These are phyloP conservation scores for Astragalus glycyphyllos DNA, from an alignment of 306 rosid genomes.

Conservation along the genomic window DNA sequence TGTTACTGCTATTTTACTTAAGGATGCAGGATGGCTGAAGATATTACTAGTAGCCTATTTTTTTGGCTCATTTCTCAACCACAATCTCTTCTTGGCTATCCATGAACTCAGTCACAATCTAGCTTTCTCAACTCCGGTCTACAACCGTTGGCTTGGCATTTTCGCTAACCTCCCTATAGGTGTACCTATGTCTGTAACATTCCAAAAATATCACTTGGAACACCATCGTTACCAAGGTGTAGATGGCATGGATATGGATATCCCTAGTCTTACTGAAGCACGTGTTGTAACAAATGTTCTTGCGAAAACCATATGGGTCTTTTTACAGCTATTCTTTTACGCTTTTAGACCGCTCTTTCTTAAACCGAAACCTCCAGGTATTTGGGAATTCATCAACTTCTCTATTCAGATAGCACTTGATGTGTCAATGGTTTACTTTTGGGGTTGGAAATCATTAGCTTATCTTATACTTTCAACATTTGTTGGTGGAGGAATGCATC, in stretches of 20 bases:
- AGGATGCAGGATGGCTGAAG: slow-evolving; percentile 80
- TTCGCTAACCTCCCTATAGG: slow-evolving; percentile 95
- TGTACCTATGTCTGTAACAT: slow-evolving; percentile 94
- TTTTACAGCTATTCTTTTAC: slow-evolving; percentile 89
- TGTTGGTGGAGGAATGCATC: slow-evolving; percentile 95
- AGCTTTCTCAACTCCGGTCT: slow-evolving; percentile 81
- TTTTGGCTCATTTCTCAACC: slow-evolving; percentile 94
- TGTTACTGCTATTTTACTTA: slow-evolving; percentile 68
- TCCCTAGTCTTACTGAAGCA: slow-evolving; percentile 80
- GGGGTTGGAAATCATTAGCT: slow-evolving; percentile 79
- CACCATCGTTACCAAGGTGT: slow-evolving; percentile 96
- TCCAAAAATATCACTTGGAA: slow-evolving; percentile 93
- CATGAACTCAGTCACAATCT: slow-evolving; percentile 98
- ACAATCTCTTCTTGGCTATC: slow-evolving; percentile 93
- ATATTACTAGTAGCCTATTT: slow-evolving; percentile 76
- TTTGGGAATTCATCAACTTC: slow-evolving; percentile 85
- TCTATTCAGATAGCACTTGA: slow-evolving; percentile 68
- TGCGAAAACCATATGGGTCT: slow-evolving; percentile 73
- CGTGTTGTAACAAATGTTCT: slow-evolving; percentile 65
- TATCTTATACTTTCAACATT: slow-evolving; percentile 85
- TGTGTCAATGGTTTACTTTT: slow-evolving; percentile 65
- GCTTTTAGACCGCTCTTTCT: slow-evolving; percentile 82
- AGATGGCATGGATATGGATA: slow-evolving; percentile 90
- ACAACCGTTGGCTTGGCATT: slow-evolving; percentile 87
- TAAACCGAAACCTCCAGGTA: slow-evolving; percentile 91